Percentiles rank a stretch among this genome's conserved stretches.
Conservation (phyloP, 2,329 filamentous ascomycete species). For the Massarina eburnea region DNA sequence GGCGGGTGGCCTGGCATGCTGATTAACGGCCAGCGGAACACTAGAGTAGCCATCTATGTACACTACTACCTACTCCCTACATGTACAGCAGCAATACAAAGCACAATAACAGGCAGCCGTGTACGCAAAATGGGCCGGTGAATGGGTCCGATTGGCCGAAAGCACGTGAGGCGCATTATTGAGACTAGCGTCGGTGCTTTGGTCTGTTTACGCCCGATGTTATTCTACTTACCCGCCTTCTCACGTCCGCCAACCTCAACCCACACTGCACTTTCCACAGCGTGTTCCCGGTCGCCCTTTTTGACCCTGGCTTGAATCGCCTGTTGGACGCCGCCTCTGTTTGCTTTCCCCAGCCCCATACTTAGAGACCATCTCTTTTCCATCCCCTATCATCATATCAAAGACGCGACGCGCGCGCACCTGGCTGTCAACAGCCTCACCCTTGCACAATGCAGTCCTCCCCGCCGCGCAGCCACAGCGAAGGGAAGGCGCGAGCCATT, state of each 20-base stretch:
- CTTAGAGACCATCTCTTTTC: conserved; percentile 31
- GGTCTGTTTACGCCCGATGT: conserved; percentile 23
- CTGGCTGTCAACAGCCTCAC: conserved; percentile 22
- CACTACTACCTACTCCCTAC: no score
- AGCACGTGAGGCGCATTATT: no score
- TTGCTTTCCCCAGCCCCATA: conserved; percentile 18
- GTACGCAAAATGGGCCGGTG: neutral
- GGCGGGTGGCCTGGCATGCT: conserved; percentile 20
- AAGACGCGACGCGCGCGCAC: conserved; percentile 33
- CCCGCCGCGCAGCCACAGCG: conserved; percentile 37
- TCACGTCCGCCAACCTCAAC: conserved; percentile 23
- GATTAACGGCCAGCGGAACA: neutral
- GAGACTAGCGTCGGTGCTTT: conserved; percentile 16
- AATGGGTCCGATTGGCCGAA: neutral
- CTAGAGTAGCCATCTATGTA: no score
- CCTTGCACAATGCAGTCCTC: conserved; percentile 38
- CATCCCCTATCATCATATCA: conserved; percentile 28
- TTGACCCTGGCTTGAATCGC: conserved; percentile 21
- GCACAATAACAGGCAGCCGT: no score
- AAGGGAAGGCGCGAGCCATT: conserved; percentile 41
- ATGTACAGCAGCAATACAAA: no score
- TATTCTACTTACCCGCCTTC: conserved; percentile 11
- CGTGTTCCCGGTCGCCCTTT: conserved; percentile 14
- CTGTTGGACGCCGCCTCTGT: conserved; percentile 17
- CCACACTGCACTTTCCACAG: conserved; percentile 35